Percentiles rank a stretch among this genome's conserved stretches.
Evolutionary conservation across 352 stramenopile genomes (phyloP).

Genomic region (Pythium oligandrum): DNA sequence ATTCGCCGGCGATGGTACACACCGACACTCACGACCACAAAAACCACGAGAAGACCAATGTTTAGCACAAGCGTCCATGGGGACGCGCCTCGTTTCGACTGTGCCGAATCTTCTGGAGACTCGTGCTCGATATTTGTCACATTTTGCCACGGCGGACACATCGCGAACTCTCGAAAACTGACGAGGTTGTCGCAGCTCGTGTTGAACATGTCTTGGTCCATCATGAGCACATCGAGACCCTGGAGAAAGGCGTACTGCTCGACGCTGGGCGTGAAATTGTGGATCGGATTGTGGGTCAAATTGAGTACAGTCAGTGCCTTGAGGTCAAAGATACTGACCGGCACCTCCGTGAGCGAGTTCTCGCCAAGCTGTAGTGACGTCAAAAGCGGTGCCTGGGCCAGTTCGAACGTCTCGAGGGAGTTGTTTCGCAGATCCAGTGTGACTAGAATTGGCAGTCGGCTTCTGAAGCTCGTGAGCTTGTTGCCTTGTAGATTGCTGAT

Average conservation of each 20-base stretch:
- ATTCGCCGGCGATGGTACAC: not conserved
- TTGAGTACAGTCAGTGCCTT: slow-evolving; percentile 4
- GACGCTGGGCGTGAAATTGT: not conserved
- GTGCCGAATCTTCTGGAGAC: not conserved
- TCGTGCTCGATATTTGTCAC: too few relatives aligned
- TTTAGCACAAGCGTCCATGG: not conserved
- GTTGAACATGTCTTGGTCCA: slow-evolving; percentile 12
- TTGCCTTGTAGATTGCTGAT: not conserved
- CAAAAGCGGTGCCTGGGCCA: not conserved
- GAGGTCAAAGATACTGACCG: not conserved
- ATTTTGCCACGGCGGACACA: slow-evolving; percentile 5
- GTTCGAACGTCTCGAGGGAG: slow-evolving; percentile 3
- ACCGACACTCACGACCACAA: not conserved
- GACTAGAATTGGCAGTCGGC: not conserved
- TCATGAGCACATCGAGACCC: not conserved
- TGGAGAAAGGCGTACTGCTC: slow-evolving; percentile 3
- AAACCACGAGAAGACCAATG: not conserved
- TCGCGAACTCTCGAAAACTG: not conserved
- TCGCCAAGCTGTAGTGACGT: slow-evolving; percentile 2
- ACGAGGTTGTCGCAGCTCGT: not conserved
- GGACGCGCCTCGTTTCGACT: not conserved
- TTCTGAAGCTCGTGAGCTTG: slow-evolving; percentile 2
- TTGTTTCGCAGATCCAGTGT: slow-evolving; percentile 4
- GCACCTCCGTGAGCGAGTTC: slow-evolving; percentile 7
- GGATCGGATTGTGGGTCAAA: slow-evolving; percentile 11